Percentiles rank a stretch among this genome's conserved stretches.
phyloP scores from a whole-genome alignment of 352 stramenopile genomes.

The Nothophytophthora sp. region DNA sequence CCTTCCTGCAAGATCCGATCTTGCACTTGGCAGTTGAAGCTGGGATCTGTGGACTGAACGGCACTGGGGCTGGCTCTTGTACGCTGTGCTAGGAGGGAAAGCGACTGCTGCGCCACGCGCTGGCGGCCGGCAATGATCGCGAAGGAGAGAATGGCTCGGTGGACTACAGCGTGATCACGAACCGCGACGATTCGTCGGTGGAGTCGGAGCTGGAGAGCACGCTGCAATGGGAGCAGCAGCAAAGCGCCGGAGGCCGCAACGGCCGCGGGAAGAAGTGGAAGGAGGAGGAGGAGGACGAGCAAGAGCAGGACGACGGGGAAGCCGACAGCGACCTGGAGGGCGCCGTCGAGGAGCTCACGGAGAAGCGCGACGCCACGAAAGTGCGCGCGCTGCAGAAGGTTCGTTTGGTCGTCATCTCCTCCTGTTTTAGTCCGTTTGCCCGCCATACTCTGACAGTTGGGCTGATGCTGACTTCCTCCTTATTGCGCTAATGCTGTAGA shows the following conservation, averaged over 20 bases:
- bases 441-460: too few species aligned
- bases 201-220: constrained; percentile 65
- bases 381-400: constrained; percentile 53
- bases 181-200: constrained; percentile 42
- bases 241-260: constrained; percentile 18
- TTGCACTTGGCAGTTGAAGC: not conserved
- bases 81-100: constrained; percentile 61
- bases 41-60: too few species aligned
- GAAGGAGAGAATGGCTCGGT: constrained; percentile 26
- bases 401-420: not conserved
- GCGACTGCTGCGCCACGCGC: constrained; percentile 47
- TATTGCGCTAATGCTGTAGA: constrained; percentile 11
- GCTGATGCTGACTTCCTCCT: not conserved
- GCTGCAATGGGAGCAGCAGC: constrained; percentile 49
- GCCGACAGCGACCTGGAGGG: constrained; percentile 44
- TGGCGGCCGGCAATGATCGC: constrained; percentile 46
- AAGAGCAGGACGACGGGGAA: constrained; percentile 27
- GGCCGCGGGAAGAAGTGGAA: constrained; percentile 32
- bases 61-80: not conserved
- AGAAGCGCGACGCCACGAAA: constrained; percentile 70
- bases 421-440: not conserved
- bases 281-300: constrained; percentile 28
- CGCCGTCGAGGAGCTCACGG: constrained; percentile 52
- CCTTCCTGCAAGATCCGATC: not conserved
- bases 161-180: constrained; percentile 31